phyloP scores from a whole-genome alignment of 352 stramenopile genomes.

The Phytophthora fragariaefolia region DNA sequence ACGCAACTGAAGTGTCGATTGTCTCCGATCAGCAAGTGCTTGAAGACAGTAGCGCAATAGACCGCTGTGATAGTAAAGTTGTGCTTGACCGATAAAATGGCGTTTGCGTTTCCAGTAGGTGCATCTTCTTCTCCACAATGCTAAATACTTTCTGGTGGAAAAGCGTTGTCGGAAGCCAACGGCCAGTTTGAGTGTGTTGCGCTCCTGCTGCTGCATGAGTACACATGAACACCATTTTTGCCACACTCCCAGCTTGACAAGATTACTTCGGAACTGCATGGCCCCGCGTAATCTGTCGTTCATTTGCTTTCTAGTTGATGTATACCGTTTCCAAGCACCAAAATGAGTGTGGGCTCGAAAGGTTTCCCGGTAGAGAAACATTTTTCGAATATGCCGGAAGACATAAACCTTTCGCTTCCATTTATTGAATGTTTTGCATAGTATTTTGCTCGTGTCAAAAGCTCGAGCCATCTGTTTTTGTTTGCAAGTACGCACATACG shows the following conservation, averaged over 20 bases:
- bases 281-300: constrained; percentile 33
- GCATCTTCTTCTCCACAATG: constrained; percentile 34
- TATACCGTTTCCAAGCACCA: constrained; percentile 49
- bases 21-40: constrained; percentile 13
- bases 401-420: constrained; percentile 43
- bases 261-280: constrained; percentile 38
- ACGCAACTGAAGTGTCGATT: not conserved
- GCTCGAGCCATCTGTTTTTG: constrained; percentile 11
- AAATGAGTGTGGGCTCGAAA: constrained; percentile 53
- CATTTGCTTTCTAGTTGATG: constrained; percentile 32
- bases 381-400: constrained; percentile 42
- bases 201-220: constrained; percentile 17
- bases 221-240: constrained; percentile 45
- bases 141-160: constrained; percentile 44
- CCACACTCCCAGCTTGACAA: constrained; percentile 40
- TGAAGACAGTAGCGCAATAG: constrained; percentile 12
- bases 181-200: constrained; percentile 40
- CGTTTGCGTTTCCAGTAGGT: constrained; percentile 33
- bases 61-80: constrained; percentile 6
- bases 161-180: constrained; percentile 47
- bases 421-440: constrained; percentile 2
- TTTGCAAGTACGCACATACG: constrained; percentile 10
- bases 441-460: constrained; percentile 19
- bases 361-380: constrained; percentile 45
- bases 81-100: constrained; percentile 8